Percentiles rank a stretch among this genome's conserved stretches.
Conservation (phyloP, 2,329 filamentous ascomycete genomes). For the Leptoxyphium fumago region DNA sequence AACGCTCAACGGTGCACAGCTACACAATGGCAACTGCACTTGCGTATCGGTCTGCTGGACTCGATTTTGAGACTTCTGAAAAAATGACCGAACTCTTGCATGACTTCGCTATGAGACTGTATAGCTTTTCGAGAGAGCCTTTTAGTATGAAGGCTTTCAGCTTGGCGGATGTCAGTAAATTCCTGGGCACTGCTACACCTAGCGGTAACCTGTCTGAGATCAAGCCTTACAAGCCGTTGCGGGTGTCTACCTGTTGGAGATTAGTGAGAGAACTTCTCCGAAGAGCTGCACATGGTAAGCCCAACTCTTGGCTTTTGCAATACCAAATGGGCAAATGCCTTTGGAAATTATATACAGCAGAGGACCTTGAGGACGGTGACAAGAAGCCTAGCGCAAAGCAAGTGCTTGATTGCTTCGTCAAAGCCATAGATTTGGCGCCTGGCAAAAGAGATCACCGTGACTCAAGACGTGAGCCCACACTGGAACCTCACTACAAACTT, state of each 20-base stretch:
- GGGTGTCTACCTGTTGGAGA: constrained; percentile 48
- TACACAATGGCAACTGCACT: constrained; percentile 52
- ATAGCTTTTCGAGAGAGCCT: constrained; percentile 53
- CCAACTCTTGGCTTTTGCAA: constrained; percentile 50
- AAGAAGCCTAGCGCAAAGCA: constrained; percentile 20
- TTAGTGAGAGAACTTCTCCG: constrained; percentile 48
- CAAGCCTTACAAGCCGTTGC: constrained; percentile 42
- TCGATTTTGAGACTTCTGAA: constrained; percentile 36
- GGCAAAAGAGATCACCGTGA: constrained; percentile 37
- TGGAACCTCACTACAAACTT: constrained; percentile 89
- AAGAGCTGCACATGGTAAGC: constrained; percentile 42
- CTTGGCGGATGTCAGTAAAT: constrained; percentile 45
- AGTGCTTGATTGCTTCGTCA: constrained; percentile 42
- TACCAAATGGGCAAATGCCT: constrained; percentile 58
- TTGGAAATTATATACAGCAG: constrained; percentile 45
- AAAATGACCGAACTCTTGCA: constrained; percentile 51
- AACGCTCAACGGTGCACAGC: constrained; percentile 71
- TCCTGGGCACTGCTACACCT: constrained; percentile 38
- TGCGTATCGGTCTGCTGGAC: constrained; percentile 42
- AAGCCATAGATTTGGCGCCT: constrained; percentile 47
- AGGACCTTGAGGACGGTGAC: constrained; percentile 22
- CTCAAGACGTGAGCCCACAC: constrained; percentile 55
- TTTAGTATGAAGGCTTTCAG: constrained; percentile 53
- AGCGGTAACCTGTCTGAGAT: constrained; percentile 37
- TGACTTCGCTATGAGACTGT: constrained; percentile 54